Conservation (phyloP, 306 rosid species). For the Cyclanthera cordifolia region DNA sequence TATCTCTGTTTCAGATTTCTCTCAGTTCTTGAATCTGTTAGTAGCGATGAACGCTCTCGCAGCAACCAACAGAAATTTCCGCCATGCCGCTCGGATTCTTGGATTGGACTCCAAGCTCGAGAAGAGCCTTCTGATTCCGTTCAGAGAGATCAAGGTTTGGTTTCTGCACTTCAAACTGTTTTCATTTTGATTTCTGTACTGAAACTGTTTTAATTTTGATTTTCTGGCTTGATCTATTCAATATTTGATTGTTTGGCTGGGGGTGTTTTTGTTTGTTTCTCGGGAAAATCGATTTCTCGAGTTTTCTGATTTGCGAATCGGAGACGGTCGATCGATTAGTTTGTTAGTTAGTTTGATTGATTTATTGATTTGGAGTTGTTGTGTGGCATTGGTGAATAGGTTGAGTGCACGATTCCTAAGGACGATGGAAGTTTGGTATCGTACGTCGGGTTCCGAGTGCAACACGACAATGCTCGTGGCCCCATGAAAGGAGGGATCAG, state of each 20-base stretch:
- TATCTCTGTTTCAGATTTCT: neutral
- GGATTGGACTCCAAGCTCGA: constrained; percentile 53
- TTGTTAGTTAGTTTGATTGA: neutral
- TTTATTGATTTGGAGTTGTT: neutral
- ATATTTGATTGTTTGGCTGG: neutral
- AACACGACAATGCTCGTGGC: constrained; percentile 71
- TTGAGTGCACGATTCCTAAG: constrained; percentile 64
- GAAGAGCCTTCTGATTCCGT: constrained; percentile 51
- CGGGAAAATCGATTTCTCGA: neutral
- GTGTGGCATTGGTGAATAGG: constrained; percentile 22
- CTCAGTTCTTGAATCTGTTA: neutral
- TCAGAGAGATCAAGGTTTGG: constrained; percentile 53
- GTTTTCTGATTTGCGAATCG: neutral
- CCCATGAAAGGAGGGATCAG: constrained; percentile 76
- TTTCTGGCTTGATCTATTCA: neutral
- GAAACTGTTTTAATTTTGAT: neutral
- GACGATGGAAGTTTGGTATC: constrained; percentile 57
- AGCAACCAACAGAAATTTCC: constrained; percentile 52
- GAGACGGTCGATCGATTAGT: neutral
- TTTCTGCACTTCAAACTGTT: neutral
- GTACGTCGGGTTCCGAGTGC: constrained; percentile 52
- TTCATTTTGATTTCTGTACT: neutral
- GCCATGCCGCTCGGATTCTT: constrained; percentile 40
- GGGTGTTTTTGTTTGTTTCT: constrained; percentile 14
- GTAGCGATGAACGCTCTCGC: constrained; percentile 48